Percentiles rank a stretch among this genome's conserved stretches.
Evolutionary conservation across 495 filamentous ascomycete genomes (phyloP).

Genomic region (Rostrohypoxylon terebratum): DNA sequence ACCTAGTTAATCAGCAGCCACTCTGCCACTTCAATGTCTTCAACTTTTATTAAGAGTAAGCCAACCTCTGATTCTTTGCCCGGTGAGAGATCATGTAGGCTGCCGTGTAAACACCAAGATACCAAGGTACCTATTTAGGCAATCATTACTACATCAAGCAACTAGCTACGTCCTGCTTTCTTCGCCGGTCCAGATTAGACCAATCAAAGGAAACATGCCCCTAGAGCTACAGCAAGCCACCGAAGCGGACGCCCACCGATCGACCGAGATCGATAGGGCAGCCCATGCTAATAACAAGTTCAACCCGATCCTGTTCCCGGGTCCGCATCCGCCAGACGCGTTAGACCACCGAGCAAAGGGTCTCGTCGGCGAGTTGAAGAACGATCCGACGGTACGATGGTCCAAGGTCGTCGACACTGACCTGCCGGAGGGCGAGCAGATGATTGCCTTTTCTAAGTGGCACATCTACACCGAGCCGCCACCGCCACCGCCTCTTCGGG

Average conservation of each 20-base stretch:
- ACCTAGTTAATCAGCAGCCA: not conserved
- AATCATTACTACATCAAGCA: not conserved
- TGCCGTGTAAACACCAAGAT: not conserved
- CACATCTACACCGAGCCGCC: slow-evolving; percentile 44
- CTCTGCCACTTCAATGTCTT: not conserved
- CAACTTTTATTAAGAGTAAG: not conserved
- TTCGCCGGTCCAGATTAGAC: not conserved
- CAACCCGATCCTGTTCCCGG: slow-evolving; percentile 50
- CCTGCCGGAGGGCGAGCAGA: slow-evolving; percentile 41
- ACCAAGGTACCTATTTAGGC: no score
- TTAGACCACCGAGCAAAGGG: slow-evolving; percentile 40
- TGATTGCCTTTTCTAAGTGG: slow-evolving; percentile 55
- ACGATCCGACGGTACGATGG: slow-evolving; percentile 46
- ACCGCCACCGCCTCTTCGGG: slow-evolving; percentile 19
- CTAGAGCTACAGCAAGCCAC: slow-evolving; percentile 48
- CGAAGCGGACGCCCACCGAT: slow-evolving; percentile 45
- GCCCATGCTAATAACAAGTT: slow-evolving; percentile 52
- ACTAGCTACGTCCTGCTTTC: not conserved
- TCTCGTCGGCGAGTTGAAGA: slow-evolving; percentile 26
- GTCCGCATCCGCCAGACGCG: slow-evolving; percentile 46
- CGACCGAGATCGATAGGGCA: slow-evolving; percentile 47
- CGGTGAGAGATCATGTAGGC: not conserved
- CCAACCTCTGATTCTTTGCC: not conserved
- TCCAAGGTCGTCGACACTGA: slow-evolving; percentile 51
- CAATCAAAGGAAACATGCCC: slow-evolving; percentile 43